Conservation (phyloP, 345 rosid species). For the Euphorbia peplus region DNA sequence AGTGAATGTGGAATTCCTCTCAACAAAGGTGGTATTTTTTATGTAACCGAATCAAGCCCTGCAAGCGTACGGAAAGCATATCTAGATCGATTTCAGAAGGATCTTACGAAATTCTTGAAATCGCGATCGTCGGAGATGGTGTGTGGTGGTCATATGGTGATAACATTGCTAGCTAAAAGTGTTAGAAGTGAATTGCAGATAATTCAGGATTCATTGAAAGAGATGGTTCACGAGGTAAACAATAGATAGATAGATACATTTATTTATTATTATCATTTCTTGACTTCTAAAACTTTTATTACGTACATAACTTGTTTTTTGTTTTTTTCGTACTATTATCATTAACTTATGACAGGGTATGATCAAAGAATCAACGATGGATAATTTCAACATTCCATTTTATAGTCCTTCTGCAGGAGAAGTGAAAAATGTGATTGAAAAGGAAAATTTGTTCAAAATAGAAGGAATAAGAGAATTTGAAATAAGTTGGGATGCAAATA, state of each 20-base stretch:
- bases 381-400: slow-evolving; percentile 12
- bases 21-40: slow-evolving; percentile 20
- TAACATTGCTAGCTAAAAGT: neutral
- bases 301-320: too few relatives aligned
- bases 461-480: neutral
- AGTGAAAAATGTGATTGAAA: slow-evolving; percentile 6
- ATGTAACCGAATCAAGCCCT: slow-evolving; percentile 35
- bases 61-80: slow-evolving; percentile 32
- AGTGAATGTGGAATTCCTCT: neutral
- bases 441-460: neutral
- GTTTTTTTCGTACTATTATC: too few relatives aligned
- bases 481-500: neutral
- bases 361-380: slow-evolving; percentile 6
- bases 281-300: too few relatives aligned
- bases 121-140: slow-evolving; percentile 43
- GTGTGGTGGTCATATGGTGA: neutral
- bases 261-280: neutral
- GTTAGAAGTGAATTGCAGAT: slow-evolving; percentile 29
- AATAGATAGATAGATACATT: neutral
- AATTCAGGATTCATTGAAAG: slow-evolving; percentile 24
- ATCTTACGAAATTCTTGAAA: slow-evolving; percentile 41
- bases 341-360: neutral
- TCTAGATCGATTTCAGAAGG: slow-evolving; percentile 38
- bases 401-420: neutral
- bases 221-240: slow-evolving; percentile 3